Base-by-base conservation (phyloP, 495 filamentous ascomycete genomes). In the Penicillium herquei region DNA sequence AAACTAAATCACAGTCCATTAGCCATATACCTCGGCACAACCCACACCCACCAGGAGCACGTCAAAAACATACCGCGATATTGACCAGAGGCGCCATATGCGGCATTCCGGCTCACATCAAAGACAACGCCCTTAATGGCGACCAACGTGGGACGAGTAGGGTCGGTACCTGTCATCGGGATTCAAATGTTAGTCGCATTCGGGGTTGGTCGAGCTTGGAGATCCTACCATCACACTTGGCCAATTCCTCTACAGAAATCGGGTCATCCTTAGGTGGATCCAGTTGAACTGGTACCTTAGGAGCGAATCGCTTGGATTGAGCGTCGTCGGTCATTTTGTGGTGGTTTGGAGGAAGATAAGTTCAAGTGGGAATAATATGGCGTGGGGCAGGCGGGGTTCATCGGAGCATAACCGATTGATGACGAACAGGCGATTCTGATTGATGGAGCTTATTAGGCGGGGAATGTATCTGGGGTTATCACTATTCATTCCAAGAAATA, bases 61-160 rank as follows among this genome's bases (percentile, higher is more conserved):
- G 3, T 16, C 8, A 2, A 45, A 10, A 8, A 67, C 81, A 52
- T 77, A 97, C 94, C 89, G 58, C 89, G 81, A 70, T 98, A 98
- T 53, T 85, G 78, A 17, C 90, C 92, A 7, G 82, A 83, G n/a
- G 86, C 81, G n/a, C 83, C 81, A 65, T 99, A 99, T 32, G 88
- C 84, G 34, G 83, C 79, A 67, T 97, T 98, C 17, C 84, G 87
- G 47, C 80, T 89, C 48, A 99, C 94, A 67, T 99, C 93, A 65
- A 96, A 99, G 41, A 99, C 87, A 55, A 83, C 88, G 54, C 93
- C 92, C 76, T 96, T 98, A 74, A 99, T 98, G 31, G 95, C 94
- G 26, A 99, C 91, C 59, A 92, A 90, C 21, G 86, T 91, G 32
- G 91, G 90, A 54, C 77, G 83, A 48, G 80, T 84, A 3, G 83